phyloP scores from a whole-genome alignment of 2,329 filamentous ascomycete species.

The Trichoderma semiorbis region DNA sequence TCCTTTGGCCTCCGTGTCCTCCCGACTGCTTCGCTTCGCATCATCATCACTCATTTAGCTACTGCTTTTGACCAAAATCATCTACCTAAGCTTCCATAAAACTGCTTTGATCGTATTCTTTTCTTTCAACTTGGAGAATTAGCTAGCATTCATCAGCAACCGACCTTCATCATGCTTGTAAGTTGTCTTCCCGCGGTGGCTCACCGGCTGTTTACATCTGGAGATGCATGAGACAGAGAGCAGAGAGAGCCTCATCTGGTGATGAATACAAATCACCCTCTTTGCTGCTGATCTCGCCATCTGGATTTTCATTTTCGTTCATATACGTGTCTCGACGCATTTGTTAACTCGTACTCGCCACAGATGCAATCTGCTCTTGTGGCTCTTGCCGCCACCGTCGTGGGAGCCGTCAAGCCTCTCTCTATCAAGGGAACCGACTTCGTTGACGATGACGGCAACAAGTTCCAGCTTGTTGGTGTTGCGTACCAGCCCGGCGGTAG shows the following conservation, averaged over 20 bases:
- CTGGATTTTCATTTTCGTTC: not conserved
- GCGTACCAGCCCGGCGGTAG: conserved; percentile 68
- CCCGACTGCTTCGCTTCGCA: not conserved
- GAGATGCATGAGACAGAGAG: not conserved
- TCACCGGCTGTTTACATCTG: not conserved
- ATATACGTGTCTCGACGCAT: not conserved
- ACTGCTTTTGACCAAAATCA: not conserved
- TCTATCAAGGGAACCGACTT: conserved; percentile 57
- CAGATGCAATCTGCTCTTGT: conserved; percentile 45
- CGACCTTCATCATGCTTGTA: conserved; percentile 17
- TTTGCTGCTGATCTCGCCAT: not conserved
- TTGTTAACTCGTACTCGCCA: not conserved
- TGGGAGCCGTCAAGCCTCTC: conserved; percentile 55
- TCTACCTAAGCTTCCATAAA: not conserved
- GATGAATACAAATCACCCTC: not conserved
- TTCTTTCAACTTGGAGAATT: not conserved
- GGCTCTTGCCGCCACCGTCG: conserved; percentile 51
- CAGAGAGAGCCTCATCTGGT: not conserved
- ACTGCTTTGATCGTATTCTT: not conserved
- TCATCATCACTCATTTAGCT: not conserved
- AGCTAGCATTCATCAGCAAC: conserved; percentile 6
- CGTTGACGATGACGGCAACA: conserved; percentile 55
- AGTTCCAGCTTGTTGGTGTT: conserved; percentile 64
- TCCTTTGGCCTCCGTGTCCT: not conserved
- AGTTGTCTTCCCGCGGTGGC: not conserved